Evolutionary conservation across 2,329 filamentous ascomycete species (phyloP), one percentile per base, ranked within the genome.

Genomic region (Fusarium sp.): DNA sequence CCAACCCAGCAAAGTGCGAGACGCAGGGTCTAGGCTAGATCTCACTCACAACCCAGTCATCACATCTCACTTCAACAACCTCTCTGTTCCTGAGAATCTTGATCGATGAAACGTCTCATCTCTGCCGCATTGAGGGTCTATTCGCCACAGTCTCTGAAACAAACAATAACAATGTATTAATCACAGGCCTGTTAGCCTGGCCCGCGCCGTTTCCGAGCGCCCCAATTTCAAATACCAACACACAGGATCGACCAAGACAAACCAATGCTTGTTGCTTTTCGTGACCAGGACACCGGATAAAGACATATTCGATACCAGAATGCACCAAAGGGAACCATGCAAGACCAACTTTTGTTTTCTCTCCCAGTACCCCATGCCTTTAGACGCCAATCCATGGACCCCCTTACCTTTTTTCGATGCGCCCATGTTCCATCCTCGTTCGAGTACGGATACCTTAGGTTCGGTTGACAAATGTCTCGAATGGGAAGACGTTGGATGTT

Each of bases 261-360:
- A 74, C 63, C 53, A 38, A 74, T 64, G 60, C 56, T 67, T 51
- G 22, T 73, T 75, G 64, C 72, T 78, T 77, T 75, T 78, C 66
- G 35, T 44, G 69, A 75, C 75, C 74, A 63, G 62, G 66, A 76
- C 73, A 64, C 71, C 71, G 56, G 61, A 75, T 57, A 70, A 71
- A 69, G 59, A 62, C 64, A 66, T 51, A 70, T 64, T 75, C 60
- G 64, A 70, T 70, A 70, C 67, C 69, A 68, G 31, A 70, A 67
- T 71, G 70, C 68, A 69, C 17, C 44, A 62, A 62, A 62, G 31
- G 64, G 51, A 64, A 64, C 44, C 65, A 65, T 75, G 69, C 68
- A 77, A 66, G 62, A 63, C 51, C 58, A 67, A 61, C 73, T 70
- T 76, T 75, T 73, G 57, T 53, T 58, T 62, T 53, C 53, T 57